Evolutionary conservation across 1,284 basidiomycete genomes (phyloP).

Genomic region (Rhodofomes roseus): DNA sequence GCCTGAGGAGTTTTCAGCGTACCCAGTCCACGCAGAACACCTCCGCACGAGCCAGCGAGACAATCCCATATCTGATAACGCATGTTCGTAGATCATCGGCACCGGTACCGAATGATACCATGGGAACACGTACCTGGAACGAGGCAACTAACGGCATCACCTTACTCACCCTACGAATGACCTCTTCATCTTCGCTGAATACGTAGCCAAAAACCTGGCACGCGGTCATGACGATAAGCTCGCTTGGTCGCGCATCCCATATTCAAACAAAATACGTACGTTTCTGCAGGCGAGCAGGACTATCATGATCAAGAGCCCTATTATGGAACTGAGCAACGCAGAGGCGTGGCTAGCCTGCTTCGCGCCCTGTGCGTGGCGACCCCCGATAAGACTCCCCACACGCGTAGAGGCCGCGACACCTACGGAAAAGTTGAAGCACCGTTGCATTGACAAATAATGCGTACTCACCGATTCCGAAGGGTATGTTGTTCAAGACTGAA

Average conservation of each 20-base stretch:
- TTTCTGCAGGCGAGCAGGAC: constrained; percentile 53
- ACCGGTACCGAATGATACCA: neutral
- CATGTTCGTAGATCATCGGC: neutral
- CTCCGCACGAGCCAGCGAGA: constrained; percentile 69
- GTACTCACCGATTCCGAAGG: constrained; percentile 56
- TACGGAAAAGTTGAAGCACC: constrained; percentile 6
- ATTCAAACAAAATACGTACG: constrained; percentile 27
- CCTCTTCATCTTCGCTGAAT: constrained; percentile 62
- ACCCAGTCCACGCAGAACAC: constrained; percentile 67
- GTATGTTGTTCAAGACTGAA: constrained; percentile 60
- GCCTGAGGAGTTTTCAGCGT: neutral
- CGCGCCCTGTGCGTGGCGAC: constrained; percentile 48
- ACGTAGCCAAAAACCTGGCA: constrained; percentile 58
- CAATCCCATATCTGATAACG: constrained; percentile 55
- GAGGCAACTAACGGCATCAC: constrained; percentile 80
- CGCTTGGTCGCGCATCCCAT: neutral
- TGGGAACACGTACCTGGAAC: constrained; percentile 55
- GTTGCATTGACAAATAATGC: neutral
- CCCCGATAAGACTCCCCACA: constrained; percentile 71
- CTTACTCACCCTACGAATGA: constrained; percentile 57
- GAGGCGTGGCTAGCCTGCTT: constrained; percentile 59
- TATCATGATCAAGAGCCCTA: constrained; percentile 56
- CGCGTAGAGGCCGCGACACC: constrained; percentile 68
- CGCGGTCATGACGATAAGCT: neutral
- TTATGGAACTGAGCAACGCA: constrained; percentile 38